Evolutionary conservation across 2,329 filamentous ascomycete genomes (phyloP).

Genomic region (Trichothecium sympodiale): DNA sequence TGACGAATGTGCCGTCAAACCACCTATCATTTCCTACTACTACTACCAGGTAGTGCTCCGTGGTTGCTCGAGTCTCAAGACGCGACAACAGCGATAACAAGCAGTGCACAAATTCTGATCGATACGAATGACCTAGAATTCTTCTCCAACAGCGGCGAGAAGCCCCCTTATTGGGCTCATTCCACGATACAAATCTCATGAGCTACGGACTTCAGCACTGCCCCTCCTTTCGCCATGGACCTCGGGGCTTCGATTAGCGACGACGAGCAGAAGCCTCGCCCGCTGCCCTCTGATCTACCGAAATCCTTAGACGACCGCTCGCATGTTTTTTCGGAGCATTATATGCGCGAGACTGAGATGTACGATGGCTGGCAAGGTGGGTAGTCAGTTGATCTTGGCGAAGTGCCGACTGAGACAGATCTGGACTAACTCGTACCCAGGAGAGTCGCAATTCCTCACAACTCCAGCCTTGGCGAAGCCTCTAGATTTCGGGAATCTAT

Average conservation of each 20-base stretch:
- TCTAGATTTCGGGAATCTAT: constrained; percentile 68
- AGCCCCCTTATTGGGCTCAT: too few relatives aligned
- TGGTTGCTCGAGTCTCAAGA: too few relatives aligned
- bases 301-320: constrained; percentile 84
- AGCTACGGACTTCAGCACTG: too few relatives aligned
- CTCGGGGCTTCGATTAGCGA: constrained; percentile 36
- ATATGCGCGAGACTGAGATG: constrained; percentile 80
- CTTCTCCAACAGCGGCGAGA: too few relatives aligned
- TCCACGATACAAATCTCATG: too few relatives aligned
- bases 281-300: constrained; percentile 74
- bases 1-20: too few relatives aligned
- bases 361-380: constrained; percentile 97
- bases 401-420: constrained; percentile 13
- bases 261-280: constrained; percentile 33
- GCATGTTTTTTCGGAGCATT: constrained; percentile 48
- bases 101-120: too few relatives aligned
- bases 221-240: constrained; percentile 44
- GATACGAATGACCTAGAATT: too few relatives aligned
- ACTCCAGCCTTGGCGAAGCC: constrained; percentile 77
- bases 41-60: too few relatives aligned
- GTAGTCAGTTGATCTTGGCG: constrained; percentile 16
- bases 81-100: too few relatives aligned
- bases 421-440: constrained; percentile 34
- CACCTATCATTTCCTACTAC: too few relatives aligned
- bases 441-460: constrained; percentile 90